These are phyloP conservation scores for Euphorbia neoarborescens DNA, from an alignment of 441 rosid genomes.

Conservation along the genomic window DNA sequence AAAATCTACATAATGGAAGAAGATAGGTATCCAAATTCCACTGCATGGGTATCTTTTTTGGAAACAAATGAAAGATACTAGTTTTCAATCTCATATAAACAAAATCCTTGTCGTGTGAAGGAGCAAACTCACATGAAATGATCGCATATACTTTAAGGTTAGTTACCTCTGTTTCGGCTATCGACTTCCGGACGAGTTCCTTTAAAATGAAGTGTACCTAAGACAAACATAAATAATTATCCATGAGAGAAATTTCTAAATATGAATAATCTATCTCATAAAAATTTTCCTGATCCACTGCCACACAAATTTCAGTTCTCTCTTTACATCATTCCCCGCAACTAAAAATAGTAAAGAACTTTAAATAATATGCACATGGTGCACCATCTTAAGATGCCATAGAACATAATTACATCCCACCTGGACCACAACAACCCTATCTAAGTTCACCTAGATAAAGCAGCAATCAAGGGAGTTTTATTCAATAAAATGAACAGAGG, in stretches of 20 bases:
- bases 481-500: neutral
- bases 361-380: too few species aligned
- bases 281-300: neutral
- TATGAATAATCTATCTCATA: neutral
- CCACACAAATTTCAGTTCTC: neutral
- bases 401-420: neutral
- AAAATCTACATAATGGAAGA: neutral
- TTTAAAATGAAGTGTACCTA: constrained; percentile 92
- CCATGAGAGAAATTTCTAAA: neutral
- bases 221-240: constrained; percentile 17
- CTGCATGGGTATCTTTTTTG: neutral
- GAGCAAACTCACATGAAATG: neutral
- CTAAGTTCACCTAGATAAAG: neutral
- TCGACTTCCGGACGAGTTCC: constrained; percentile 92
- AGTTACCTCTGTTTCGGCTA: constrained; percentile 79
- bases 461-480: neutral
- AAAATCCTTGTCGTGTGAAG: neutral
- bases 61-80: neutral
- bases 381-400: neutral
- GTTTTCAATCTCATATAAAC: neutral
- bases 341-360: neutral
- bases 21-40: neutral
- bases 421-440: neutral
- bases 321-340: neutral
- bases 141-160: constrained; percentile 14